Conservation (phyloP, 768 basidiomycete genomes). For the Lentinula aciculospora region DNA sequence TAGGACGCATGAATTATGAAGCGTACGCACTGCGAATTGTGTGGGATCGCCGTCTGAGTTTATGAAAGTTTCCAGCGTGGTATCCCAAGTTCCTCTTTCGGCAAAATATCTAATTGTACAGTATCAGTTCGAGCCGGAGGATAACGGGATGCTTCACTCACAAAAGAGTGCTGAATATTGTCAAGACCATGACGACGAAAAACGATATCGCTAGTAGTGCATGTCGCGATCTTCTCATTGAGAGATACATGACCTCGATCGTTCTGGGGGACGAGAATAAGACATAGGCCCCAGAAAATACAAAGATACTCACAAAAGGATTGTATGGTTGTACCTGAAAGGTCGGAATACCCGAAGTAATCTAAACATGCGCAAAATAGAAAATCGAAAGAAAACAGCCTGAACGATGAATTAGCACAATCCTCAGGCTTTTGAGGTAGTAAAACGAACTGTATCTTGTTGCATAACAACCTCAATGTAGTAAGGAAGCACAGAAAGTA, state of each 20-base stretch:
- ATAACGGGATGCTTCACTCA: constrained; percentile 25
- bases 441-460: constrained; percentile 73
- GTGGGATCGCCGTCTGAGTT: constrained; percentile 82
- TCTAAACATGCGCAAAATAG: constrained; percentile 86
- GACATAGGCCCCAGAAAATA: not conserved
- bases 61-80: constrained; percentile 70
- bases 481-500: constrained; percentile 83
- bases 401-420: constrained; percentile 19
- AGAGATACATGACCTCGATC: constrained; percentile 90
- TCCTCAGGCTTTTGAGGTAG: not conserved
- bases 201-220: constrained; percentile 83
- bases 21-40: constrained; percentile 58
- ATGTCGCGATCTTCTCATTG: constrained; percentile 80
- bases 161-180: constrained; percentile 85
- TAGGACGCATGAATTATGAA: not conserved
- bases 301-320: constrained; percentile 57
- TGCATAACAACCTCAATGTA: constrained; percentile 80
- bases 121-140: not conserved
- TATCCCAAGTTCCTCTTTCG: constrained; percentile 89
- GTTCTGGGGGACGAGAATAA: constrained; percentile 41
- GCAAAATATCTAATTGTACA: constrained; percentile 71
- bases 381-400: constrained; percentile 87
- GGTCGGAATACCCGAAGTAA: constrained; percentile 85
- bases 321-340: constrained; percentile 79
- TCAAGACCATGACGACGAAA: constrained; percentile 83